These are phyloP conservation scores for Hymenoscyphus fraxineus DNA, from an alignment of 2,329 filamentous ascomycete species.

Conservation along the genomic window DNA sequence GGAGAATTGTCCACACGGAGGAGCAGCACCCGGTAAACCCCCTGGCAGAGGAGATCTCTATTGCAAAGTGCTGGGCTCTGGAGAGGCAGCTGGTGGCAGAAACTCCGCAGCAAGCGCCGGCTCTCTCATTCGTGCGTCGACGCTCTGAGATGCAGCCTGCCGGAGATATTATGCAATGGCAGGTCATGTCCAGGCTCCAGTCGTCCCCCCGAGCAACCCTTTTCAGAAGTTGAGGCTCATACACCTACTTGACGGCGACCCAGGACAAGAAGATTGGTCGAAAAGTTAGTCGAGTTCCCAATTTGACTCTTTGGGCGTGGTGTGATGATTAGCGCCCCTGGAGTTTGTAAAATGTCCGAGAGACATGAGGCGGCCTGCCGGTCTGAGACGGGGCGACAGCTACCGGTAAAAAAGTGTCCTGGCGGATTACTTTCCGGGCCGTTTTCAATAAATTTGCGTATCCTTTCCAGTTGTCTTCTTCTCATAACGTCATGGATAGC, in stretches of 20 bases:
- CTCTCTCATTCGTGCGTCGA: neutral
- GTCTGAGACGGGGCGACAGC: neutral
- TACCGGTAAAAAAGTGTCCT: neutral
- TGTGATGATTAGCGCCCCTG: slow-evolving; percentile 2
- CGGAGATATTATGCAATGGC: slow-evolving; percentile 1
- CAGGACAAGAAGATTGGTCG: neutral
- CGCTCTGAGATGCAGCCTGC: neutral
- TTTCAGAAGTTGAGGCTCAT: neutral
- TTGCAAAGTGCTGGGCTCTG: neutral
- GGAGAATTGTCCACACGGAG: neutral
- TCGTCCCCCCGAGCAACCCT: neutral
- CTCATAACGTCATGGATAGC: slow-evolving; percentile 9
- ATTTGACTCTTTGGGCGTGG: slow-evolving; percentile 3
- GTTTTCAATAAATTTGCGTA: neutral
- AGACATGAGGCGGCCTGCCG: slow-evolving; percentile 5
- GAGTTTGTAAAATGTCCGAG: slow-evolving; percentile 12
- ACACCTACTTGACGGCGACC: neutral
- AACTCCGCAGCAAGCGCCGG: neutral
- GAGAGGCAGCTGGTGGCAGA: neutral
- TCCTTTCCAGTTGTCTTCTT: neutral
- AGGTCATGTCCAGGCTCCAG: neutral
- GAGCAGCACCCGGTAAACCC: neutral
- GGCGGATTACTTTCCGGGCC: neutral
- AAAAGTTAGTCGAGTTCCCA: neutral
- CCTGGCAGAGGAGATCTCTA: neutral